Conservation (phyloP, 306 rosid species). For the Cucumis sativus region DNA sequence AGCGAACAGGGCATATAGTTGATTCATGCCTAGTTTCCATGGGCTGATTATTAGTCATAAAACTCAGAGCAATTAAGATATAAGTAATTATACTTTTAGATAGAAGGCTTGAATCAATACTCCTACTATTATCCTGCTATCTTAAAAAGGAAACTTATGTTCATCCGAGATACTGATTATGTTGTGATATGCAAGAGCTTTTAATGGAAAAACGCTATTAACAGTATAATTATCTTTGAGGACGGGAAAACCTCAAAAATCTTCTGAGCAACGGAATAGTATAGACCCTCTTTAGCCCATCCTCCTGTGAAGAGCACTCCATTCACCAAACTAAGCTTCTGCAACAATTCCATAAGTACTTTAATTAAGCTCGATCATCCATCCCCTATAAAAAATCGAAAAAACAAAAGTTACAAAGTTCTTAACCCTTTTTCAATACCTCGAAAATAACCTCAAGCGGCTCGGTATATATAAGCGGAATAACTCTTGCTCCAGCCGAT, state of each 20-base stretch:
- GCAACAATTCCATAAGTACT: conserved; percentile 15
- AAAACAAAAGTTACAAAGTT: background rate
- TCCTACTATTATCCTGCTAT: no score
- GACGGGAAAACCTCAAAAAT: conserved; percentile 46
- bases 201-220: background rate
- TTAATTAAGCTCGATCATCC: background rate
- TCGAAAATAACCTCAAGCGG: conserved; percentile 39
- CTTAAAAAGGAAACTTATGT: no score
- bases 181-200: no score
- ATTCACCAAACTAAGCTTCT: conserved; percentile 78
- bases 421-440: conserved; percentile 15
- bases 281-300: conserved; percentile 55
- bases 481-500: conserved; percentile 76
- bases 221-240: background rate
- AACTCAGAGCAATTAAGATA: no score
- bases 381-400: background rate
- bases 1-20: background rate
- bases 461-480: conserved; percentile 68
- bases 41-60: no score
- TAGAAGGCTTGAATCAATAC: no score
- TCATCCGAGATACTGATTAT: no score
- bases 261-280: conserved; percentile 36
- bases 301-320: conserved; percentile 96
- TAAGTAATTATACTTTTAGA: no score
- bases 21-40: background rate